Evolutionary conservation across 352 stramenopile genomes (phyloP), one percentile per base, ranked within the genome.

Genomic region (Globisporangium nodosum): DNA sequence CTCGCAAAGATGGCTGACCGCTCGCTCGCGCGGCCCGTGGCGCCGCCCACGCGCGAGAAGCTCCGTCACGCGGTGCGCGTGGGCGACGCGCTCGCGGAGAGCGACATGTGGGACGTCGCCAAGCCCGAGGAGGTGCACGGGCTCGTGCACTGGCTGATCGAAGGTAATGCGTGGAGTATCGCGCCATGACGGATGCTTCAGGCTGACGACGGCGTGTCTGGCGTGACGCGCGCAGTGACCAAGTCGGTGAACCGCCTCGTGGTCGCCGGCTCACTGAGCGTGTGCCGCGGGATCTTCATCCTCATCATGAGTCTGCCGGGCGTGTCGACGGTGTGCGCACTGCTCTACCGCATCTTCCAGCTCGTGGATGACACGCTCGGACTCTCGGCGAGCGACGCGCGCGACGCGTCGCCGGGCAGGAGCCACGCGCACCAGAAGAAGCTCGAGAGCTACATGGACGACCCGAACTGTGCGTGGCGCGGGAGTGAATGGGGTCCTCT

Each of bases 271-370:
- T 76, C 83, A 3, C 42, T 86, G n/a, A 62, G 79, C 49, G 60
- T 86, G 43, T 93, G 81, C 49, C 73, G 77, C 37, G 69, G 77
- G 35, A 78, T 93, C 54, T 88, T 85, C 66, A 82, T 88, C 62
- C 56, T 93, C 35, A 71, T 93, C 35, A 83, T 87, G 74, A 87
- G 73, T 62, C 62, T 93, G 27, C 80, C 83, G 12, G 83, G 81
- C 45, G 74, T 93, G 48, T 86, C 81, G 33, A 85, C 78, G 1
- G 69, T 75, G 0, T 91, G 81, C 51, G 73, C 78, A 53, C 59
- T 93, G 12, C 85, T 91, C 52, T 79, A 78, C 40, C 77, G 79
- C 11, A 67, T 93, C 42, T 67, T 89, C 24, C 69, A 90, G 67
- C 70, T 86, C 35, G 76, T 91, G 20, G 83, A 93, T 52, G 74